phyloP scores from a whole-genome alignment of 306 rosid genomes.

The Vigna radiata region DNA sequence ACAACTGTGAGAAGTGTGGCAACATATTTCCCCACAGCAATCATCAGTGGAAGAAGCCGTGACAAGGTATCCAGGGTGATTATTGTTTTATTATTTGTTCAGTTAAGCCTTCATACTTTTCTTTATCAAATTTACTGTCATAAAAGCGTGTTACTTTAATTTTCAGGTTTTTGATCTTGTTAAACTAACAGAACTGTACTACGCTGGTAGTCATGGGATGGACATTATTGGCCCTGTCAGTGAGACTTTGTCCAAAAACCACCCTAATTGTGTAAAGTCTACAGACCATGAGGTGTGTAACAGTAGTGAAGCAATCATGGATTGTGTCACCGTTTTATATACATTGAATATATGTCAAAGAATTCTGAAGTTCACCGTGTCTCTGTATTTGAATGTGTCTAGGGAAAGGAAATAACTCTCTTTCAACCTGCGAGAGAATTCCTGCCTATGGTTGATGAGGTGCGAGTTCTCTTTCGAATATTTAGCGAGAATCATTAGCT shows the following conservation, averaged over 20 bases:
- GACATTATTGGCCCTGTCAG: conserved; percentile 78
- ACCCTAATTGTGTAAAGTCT: conserved; percentile 64
- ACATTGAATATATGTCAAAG: neutral
- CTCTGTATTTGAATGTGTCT: conserved; percentile 33
- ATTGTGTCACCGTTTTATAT: conserved; percentile 23
- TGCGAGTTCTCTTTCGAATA: conserved; percentile 31
- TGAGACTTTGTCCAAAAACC: conserved; percentile 47
- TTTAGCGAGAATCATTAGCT: neutral
- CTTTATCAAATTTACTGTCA: neutral
- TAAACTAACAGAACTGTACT: conserved; percentile 92
- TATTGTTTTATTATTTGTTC: neutral
- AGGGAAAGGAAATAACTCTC: conserved; percentile 82
- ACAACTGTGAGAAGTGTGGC: conserved; percentile 68
- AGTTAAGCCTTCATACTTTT: neutral
- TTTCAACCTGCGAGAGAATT: conserved; percentile 94
- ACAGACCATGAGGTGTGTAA: conserved; percentile 61
- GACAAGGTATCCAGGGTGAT: conserved; percentile 63
- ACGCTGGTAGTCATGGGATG: conserved; percentile 99
- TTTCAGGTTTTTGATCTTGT: conserved; percentile 84
- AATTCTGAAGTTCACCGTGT: conserved; percentile 17
- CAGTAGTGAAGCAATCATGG: neutral
- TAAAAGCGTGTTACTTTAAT: conserved; percentile 19
- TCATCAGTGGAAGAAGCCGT: conserved; percentile 91
- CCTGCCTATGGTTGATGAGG: conserved; percentile 88
- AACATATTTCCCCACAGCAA: conserved; percentile 77